A percentile compares a stretch with the other conserved stretches of the same genome.
Evolutionary conservation across 768 basidiomycete genomes (phyloP).

Genomic region (Tulasnella sp.): DNA sequence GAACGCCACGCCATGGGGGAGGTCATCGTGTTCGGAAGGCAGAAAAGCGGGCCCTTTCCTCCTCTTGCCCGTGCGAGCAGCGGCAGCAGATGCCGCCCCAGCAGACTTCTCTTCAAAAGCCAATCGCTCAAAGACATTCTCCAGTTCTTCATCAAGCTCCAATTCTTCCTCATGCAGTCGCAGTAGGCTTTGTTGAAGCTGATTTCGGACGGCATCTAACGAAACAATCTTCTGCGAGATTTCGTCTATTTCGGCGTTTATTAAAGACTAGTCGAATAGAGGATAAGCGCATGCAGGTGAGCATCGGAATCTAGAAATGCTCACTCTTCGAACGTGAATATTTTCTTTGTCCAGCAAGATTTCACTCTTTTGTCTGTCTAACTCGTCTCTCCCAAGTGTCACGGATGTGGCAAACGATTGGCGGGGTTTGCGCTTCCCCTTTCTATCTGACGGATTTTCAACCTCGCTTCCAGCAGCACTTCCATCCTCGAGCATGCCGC

Average conservation of each 20-base stretch:
- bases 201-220: constrained; percentile 72
- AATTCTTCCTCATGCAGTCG: constrained; percentile 92
- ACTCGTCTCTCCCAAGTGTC: constrained; percentile 76
- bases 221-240: constrained; percentile 86
- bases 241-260: constrained; percentile 82
- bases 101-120: constrained; percentile 58
- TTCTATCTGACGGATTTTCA: constrained; percentile 41
- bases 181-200: constrained; percentile 76
- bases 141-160: constrained; percentile 92
- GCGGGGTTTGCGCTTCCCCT: constrained; percentile 52
- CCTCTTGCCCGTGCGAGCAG: constrained; percentile 34
- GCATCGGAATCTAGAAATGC: constrained; percentile 36
- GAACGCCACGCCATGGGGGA: constrained; percentile 92
- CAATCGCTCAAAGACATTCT: constrained; percentile 83
- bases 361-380: constrained; percentile 77
- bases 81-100: constrained; percentile 36
- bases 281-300: constrained; percentile 27
- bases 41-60: constrained; percentile 82
- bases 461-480: constrained; percentile 39
- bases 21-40: constrained; percentile 94
- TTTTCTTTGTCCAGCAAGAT: constrained; percentile 91
- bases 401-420: constrained; percentile 36
- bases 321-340: constrained; percentile 77
- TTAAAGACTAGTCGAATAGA: constrained; percentile 56
- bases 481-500: constrained; percentile 58